Evolutionary conservation across 768 basidiomycete species (phyloP), one percentile per base, ranked within the genome.

Genomic region (Suillus subluteus): DNA sequence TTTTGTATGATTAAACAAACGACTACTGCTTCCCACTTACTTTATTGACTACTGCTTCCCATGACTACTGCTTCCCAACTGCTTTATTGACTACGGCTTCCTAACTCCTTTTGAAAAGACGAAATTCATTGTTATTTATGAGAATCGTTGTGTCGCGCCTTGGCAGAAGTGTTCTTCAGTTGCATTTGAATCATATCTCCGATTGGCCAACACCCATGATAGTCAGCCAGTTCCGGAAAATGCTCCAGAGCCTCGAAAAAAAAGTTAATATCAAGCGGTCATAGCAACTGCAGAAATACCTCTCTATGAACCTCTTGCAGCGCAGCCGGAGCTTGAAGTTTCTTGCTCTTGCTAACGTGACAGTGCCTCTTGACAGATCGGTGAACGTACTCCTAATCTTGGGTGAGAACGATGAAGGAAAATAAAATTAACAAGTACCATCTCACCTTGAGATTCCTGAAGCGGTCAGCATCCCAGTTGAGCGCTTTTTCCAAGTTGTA

Each of bases 121-220:
- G n/a, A n/a, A n/a, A n/a, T n/a, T n/a, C 32, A 32, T 32, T 32
- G 32, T 32, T 32, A 32, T 32, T 32, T 32, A 32, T 2, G n/a
- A n/a, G n/a, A n/a, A n/a, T n/a, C 32, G 3, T 32, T 32, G 32
- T 32, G 23, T 50, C 13, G 12, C 1, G 13, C 23, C 48, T 50
- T 50, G 0, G 23, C 48, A 50, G 48, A 26, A 6, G 23, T 50
- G 4, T 50, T 23, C 26, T 67, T 67, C 13, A 64, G 48, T 4
- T 26, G 55, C 12, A 67, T 44, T 21, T 58, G 54, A 16, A 67
- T 64, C 3, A 67, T 18, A 48, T 64, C 44, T 2, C 23, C 9
- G 2, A 67, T 12, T 11, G 63, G 63, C 56, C 63, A 67, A 23
- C 35, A 43, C 15, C 44, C 23, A 5, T 65, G 21, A 23, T 58